phyloP scores from a whole-genome alignment of 306 rosid species.

The Dalbergia cultrata region DNA sequence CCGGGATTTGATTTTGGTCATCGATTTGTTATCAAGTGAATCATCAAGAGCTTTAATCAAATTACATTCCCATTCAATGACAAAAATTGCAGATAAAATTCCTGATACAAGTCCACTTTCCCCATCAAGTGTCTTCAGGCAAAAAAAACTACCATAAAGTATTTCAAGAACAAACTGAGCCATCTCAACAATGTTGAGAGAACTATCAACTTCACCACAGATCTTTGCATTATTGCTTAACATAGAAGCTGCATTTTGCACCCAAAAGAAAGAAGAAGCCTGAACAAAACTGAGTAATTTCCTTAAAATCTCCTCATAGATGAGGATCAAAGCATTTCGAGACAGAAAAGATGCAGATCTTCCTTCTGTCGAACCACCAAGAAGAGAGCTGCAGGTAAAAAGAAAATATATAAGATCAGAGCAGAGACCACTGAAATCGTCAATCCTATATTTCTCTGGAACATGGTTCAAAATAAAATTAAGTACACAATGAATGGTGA shows the following conservation, averaged over 20 bases:
- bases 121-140: conserved; percentile 67
- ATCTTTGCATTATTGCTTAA: conserved; percentile 54
- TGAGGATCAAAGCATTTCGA: conserved; percentile 61
- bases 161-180: conserved; percentile 78
- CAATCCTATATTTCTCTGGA: conserved; percentile 23
- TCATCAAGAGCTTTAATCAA: conserved; percentile 52
- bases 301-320: conserved; percentile 72
- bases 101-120: conserved; percentile 69
- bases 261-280: conserved; percentile 79
- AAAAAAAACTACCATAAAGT: conserved; percentile 79
- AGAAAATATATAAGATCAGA: conserved; percentile 43
- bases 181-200: conserved; percentile 59
- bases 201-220: conserved; percentile 55
- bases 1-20: conserved; percentile 57
- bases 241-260: conserved; percentile 61
- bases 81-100: conserved; percentile 75
- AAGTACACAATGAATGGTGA: conserved; percentile 21
- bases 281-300: conserved; percentile 73
- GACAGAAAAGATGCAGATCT: conserved; percentile 69
- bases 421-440: conserved; percentile 30
- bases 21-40: conserved; percentile 58
- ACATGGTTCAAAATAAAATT: conserved; percentile 35
- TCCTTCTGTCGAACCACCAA: conserved; percentile 77
- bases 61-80: conserved; percentile 81
- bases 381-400: conserved; percentile 74